Base-by-base conservation (phyloP, 371 early-diverging fungal genomes). In the Mortierella sp. region DNA sequence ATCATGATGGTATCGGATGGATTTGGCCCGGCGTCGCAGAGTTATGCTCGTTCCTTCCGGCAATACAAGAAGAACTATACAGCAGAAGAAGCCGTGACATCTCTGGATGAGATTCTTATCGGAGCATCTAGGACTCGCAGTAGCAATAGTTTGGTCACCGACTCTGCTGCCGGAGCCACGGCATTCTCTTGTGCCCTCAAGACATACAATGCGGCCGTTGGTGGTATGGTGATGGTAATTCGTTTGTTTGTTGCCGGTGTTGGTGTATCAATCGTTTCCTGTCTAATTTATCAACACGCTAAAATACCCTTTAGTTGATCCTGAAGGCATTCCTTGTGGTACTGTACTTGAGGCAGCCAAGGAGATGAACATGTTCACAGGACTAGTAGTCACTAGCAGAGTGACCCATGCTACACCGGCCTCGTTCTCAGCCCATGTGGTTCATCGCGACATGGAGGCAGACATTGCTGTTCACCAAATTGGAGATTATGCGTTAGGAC, bases 151-250 rank as follows among this genome's bases (percentile, higher is more conserved):
- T 80, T 95, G 42, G 87, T 98, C 10, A 98, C 97, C 0, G 98
- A 98, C 82, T 95, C 95, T 39, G 98, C 97, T 16, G 97, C 98
- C 16, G 98, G 97, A 12, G 98, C 97, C 3, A 96, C 97, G 1
- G 96, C 96, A 6, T 96, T 94, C 81, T 81, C 94, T 2, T 96
- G 96, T 72, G 92, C 83, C 12, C 61, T 84, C 27, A 96, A 96
- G 80, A 84, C 94, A 0, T 95, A 93, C 82, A 96, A 96, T 78
- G 93, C 92, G 24, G 98, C 96, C 24, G 93, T 96, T 58, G 93
- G 86, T 50, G 89, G 90, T 83, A 83, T 31, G 16, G 5, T 7
- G n/a, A n/a, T n/a, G n/a, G n/a, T n/a, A n/a, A n/a, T n/a, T n/a
- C n/a, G n/a, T n/a, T n/a, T n/a, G n/a, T n/a, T n/a, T n/a, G n/a